phyloP scores from a whole-genome alignment of 2,329 filamentous ascomycete species.

The Neospermospora avenae region DNA sequence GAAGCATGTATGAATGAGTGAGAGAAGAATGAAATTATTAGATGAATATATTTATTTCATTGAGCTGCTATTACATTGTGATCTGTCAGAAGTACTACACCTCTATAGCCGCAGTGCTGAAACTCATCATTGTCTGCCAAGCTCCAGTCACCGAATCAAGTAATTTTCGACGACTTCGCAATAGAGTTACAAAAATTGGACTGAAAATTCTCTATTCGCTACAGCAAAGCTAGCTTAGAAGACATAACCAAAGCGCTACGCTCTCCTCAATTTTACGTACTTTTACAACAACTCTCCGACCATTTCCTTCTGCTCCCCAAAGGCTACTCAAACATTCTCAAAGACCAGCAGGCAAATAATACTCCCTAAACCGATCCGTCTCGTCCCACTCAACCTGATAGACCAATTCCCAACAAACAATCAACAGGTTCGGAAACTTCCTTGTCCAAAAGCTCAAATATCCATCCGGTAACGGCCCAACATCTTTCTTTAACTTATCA shows the following conservation, averaged over 20 bases:
- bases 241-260: neutral
- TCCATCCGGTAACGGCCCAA: slow-evolving; percentile 60
- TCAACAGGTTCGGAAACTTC: slow-evolving; percentile 63
- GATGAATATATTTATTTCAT: neutral
- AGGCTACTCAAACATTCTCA: slow-evolving; percentile 1
- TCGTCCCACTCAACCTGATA: slow-evolving; percentile 51
- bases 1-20: neutral
- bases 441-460: slow-evolving; percentile 68
- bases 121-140: neutral
- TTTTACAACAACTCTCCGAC: neutral
- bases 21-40: too few species aligned
- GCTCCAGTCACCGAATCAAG: neutral
- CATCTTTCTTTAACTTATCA: slow-evolving; percentile 66
- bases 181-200: neutral
- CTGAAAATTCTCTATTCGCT: neutral
- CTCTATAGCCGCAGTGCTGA: neutral
- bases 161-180: neutral
- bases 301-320: neutral
- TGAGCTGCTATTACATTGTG: slow-evolving; percentile 3
- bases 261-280: neutral
- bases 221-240: neutral
- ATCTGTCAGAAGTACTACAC: slow-evolving; percentile 11
- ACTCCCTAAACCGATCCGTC: slow-evolving; percentile 62
- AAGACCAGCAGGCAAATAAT: slow-evolving; percentile 51
- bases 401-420: slow-evolving; percentile 63